Evolutionary conservation across 306 rosid genomes (phyloP).

Genomic region (Comarum palustre): DNA sequence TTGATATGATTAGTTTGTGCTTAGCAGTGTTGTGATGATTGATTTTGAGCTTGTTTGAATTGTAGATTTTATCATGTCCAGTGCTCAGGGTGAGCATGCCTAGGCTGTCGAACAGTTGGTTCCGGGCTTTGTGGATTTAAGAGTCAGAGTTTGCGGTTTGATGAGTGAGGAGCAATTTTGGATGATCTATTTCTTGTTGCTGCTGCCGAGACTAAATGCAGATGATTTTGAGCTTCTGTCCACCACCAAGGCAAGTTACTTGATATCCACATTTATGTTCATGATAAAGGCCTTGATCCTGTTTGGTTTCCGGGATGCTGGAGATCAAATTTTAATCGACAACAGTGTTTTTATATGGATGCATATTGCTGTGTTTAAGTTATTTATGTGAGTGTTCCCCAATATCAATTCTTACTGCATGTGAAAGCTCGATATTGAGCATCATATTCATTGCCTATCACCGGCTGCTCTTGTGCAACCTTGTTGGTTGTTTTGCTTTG

Average conservation of each 20-base stretch:
- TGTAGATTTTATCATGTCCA: slow-evolving; percentile 75
- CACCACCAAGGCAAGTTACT: slow-evolving; percentile 60
- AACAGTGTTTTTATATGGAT: background rate
- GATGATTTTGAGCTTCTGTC: slow-evolving; percentile 62
- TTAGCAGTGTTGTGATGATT: background rate
- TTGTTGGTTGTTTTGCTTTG: background rate
- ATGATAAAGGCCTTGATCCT: background rate
- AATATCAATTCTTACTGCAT: background rate
- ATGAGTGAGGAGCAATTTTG: slow-evolving; percentile 76
- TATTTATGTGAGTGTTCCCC: background rate
- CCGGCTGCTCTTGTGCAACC: background rate
- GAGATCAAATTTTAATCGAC: background rate
- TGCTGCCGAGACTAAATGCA: slow-evolving; percentile 68
- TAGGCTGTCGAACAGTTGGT: slow-evolving; percentile 57
- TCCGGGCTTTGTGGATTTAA: slow-evolving; percentile 57
- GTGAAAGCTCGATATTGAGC: slow-evolving; percentile 3
- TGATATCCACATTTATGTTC: slow-evolving; percentile 15
- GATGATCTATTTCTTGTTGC: slow-evolving; percentile 77
- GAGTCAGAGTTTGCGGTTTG: slow-evolving; percentile 54
- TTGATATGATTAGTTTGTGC: background rate
- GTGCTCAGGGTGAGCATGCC: slow-evolving; percentile 66
- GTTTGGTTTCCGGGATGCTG: background rate
- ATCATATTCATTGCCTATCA: background rate
- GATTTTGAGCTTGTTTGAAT: slow-evolving; percentile 23
- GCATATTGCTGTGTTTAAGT: background rate